phyloP scores from a whole-genome alignment of 495 filamentous ascomycete species.

The Talaromyces trachyspermus region DNA sequence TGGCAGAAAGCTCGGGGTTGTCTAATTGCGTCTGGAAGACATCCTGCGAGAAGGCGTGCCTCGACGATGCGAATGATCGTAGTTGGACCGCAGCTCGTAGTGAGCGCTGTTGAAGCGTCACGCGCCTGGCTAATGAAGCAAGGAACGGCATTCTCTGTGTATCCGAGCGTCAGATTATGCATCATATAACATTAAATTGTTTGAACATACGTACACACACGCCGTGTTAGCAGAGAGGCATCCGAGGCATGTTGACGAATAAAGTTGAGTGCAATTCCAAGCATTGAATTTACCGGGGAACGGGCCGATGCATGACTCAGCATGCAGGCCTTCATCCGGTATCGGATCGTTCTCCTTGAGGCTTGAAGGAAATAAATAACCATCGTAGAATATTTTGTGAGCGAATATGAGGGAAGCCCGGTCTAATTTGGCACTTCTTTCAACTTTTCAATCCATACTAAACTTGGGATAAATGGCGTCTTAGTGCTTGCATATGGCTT shows the following conservation, averaged over 20 bases:
- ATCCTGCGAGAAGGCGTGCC: slow-evolving; percentile 27
- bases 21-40: slow-evolving; percentile 46
- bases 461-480: too few relatives aligned
- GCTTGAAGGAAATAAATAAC: too few relatives aligned
- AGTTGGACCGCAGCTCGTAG: slow-evolving; percentile 22
- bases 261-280: slow-evolving; percentile 3
- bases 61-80: slow-evolving; percentile 35
- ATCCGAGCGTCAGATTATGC: too few relatives aligned
- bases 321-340: neutral
- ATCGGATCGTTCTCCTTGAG: slow-evolving; percentile 1
- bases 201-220: too few relatives aligned
- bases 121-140: slow-evolving; percentile 1
- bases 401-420: too few relatives aligned
- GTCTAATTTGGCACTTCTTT: too few relatives aligned
- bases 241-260: slow-evolving; percentile 5
- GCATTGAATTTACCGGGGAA: slow-evolving; percentile 2
- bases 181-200: too few relatives aligned
- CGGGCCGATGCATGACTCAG: slow-evolving; percentile 8
- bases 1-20: slow-evolving; percentile 32
- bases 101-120: slow-evolving; percentile 3
- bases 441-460: too few relatives aligned
- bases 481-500: too few relatives aligned
- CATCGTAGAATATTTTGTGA: too few relatives aligned
- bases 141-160: neutral
- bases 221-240: too few relatives aligned